Conservation (phyloP, 106 monocot genomes). For the Dendrobium catenatum region DNA sequence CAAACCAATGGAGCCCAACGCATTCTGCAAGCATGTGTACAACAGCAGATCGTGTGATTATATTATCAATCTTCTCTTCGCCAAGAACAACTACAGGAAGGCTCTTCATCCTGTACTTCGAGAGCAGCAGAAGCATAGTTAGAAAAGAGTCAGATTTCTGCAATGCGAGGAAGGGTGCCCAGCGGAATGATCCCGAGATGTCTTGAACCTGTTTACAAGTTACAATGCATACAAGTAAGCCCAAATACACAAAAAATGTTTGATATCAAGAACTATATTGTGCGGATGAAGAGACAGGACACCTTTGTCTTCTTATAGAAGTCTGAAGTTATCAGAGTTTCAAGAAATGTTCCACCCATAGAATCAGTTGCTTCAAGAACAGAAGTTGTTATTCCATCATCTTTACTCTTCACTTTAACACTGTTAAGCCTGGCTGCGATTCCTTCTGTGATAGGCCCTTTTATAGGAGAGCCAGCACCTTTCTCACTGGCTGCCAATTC, state of each 20-base stretch:
- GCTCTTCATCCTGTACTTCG: constrained; percentile 87
- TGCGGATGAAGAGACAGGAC: not conserved
- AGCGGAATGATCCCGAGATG: constrained; percentile 74
- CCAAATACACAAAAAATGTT: not conserved
- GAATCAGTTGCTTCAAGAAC: constrained; percentile 22
- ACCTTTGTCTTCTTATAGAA: constrained; percentile 72
- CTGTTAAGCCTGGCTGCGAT: constrained; percentile 25
- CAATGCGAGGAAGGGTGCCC: constrained; percentile 90
- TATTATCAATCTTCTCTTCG: constrained; percentile 71
- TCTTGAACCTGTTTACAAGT: constrained; percentile 45
- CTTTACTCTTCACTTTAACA: constrained; percentile 18
- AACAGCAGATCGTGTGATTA: constrained; percentile 70
- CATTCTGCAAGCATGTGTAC: constrained; percentile 87
- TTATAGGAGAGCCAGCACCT: constrained; percentile 8
- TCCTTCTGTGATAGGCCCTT: constrained; percentile 15
- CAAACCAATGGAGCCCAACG: constrained; percentile 81
- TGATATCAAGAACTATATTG: not conserved
- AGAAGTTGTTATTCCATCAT: not conserved
- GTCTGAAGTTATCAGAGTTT: constrained; percentile 57
- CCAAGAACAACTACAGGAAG: constrained; percentile 81
- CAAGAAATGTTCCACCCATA: constrained; percentile 51
- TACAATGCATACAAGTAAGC: not conserved
- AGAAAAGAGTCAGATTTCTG: constrained; percentile 70
- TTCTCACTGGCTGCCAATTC: constrained; percentile 31
- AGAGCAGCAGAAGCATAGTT: constrained; percentile 75